These are phyloP conservation scores for Staphylotrichum longicolle DNA, from an alignment of 495 filamentous ascomycete genomes.

Conservation along the genomic window DNA sequence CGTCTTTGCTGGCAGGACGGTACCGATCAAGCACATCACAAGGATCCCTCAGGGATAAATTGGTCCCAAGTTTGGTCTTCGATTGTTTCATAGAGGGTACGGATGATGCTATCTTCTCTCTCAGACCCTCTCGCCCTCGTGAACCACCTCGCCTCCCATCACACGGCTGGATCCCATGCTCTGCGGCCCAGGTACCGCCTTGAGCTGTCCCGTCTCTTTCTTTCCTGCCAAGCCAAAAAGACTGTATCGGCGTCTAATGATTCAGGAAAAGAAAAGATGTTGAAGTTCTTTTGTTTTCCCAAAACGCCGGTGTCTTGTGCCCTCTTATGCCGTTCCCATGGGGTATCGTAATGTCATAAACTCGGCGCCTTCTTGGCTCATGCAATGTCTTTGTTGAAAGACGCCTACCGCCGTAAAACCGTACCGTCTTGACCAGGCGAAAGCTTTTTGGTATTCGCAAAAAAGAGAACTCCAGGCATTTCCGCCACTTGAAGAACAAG, in stretches of 20 bases:
- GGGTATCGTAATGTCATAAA: conserved; percentile 39
- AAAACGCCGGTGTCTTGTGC: conserved; percentile 40
- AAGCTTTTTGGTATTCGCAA: conserved; percentile 27
- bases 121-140: too few relatives aligned
- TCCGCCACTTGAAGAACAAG: conserved; percentile 18
- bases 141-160: too few relatives aligned
- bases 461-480: conserved; percentile 26
- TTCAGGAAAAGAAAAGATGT: conserved; percentile 45
- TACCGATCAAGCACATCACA: too few relatives aligned
- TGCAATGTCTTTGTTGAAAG: conserved; percentile 47
- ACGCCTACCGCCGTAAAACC: conserved; percentile 29
- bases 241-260: conserved; percentile 35
- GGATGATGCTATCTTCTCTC: background rate
- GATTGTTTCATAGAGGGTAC: background rate
- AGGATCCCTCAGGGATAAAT: background rate
- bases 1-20: too few relatives aligned
- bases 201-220: conserved; percentile 1
- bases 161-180: background rate
- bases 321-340: conserved; percentile 35
- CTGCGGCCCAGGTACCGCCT: too few relatives aligned
- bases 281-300: conserved; percentile 48
- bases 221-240: conserved; percentile 36
- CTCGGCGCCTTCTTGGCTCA: conserved; percentile 35
- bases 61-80: background rate
- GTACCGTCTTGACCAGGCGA: conserved; percentile 24